Base-by-base conservation (phyloP, 306 rosid genomes). In the Pyrus betulifolia region DNA sequence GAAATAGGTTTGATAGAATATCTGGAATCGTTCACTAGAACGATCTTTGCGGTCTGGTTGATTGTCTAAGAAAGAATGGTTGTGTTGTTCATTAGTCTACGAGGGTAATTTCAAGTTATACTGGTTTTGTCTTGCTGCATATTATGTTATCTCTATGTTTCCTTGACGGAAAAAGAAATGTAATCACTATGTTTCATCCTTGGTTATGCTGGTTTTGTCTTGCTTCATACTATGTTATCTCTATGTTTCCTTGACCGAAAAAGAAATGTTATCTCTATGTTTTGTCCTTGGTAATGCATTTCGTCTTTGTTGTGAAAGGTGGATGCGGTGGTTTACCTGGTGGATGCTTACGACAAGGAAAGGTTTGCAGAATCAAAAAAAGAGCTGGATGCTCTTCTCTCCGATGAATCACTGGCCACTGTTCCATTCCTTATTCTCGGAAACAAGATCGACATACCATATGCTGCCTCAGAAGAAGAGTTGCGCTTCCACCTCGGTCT, bases 401-500 rank as follows among this genome's bases (percentile, higher is more conserved):
- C 91, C 0, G 96, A 89, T n/a, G 96, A 91, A 78, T 80, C 91
- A 11, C 81, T 91, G 82, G 89, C 84, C 13, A 86, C 76, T 60
- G 95, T 93, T 61, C 95, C 97, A 55, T 91, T 93, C 84, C 89
- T 93, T 63, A 81, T 91, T 58, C 90, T 93, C 80, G 97, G 97
- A 62, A 93, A 93, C 85, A 91, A 93, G 84, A 91, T 93, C 4
- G 95, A 93, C 77, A 83, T 93, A 83, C 85, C 92, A 55, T 87
- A 89, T 84, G 97, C 97, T 57, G 96, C 93, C 71, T 93, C 96
- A 0, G 96, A 93, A 84, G 97, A 93, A 1, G 96, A 93, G 79
- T 64, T 90, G 86, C 89, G 97, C 46, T 87, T 75, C 82, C 86
- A 85, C 84, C 82, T 93, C 31, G 96, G 96, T 27, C 84, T 93